Conservation (phyloP, 306 rosid species). For the Vachellia collinsii region DNA sequence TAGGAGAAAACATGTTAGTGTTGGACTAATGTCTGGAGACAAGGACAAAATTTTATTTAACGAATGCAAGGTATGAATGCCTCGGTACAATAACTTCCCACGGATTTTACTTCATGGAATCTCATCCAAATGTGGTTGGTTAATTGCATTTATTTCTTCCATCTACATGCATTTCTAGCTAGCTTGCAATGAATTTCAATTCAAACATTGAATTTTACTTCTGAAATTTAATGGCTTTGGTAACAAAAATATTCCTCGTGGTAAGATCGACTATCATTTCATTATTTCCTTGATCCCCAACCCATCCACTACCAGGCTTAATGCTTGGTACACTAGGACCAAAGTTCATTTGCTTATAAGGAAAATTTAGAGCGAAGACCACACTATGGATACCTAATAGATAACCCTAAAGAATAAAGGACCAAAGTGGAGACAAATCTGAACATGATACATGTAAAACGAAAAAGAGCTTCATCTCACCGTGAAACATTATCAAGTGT, state of each 20-base stretch:
- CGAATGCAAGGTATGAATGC: neutral
- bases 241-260: neutral
- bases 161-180: neutral
- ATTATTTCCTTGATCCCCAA: no score
- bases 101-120: neutral
- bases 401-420: neutral
- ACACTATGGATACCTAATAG: neutral
- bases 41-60: no score
- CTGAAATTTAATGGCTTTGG: neutral
- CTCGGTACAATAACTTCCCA: neutral
- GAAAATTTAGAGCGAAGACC: neutral
- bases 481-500: conserved; percentile 29
- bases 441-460: neutral
- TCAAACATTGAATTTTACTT: neutral
- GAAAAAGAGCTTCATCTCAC: neutral
- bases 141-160: neutral
- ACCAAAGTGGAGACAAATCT: neutral
- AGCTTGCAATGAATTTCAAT: neutral
- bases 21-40: neutral
- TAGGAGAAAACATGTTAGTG: neutral
- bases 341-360: neutral
- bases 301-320: no score
- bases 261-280: neutral
- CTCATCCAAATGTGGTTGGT: neutral
- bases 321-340: no score